Evolutionary conservation across 805 yeast species (phyloP).

Genomic region (Sungouiozyma ichnusensis): DNA sequence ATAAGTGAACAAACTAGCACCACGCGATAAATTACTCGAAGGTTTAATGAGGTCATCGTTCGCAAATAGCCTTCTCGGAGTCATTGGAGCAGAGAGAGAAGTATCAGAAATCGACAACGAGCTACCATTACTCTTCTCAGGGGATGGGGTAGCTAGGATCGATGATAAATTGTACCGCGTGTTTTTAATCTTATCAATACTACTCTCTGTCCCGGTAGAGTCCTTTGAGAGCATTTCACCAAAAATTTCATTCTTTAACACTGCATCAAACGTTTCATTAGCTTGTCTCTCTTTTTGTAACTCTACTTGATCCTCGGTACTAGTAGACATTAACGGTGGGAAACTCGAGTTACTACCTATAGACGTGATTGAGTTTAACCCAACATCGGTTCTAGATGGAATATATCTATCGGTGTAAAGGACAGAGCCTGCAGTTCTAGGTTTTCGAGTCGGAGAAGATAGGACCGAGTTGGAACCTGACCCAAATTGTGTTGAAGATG

Average conservation of each 20-base stretch:
- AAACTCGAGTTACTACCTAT: slow-evolving; percentile 20
- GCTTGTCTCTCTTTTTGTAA: slow-evolving; percentile 69
- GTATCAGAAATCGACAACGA: neutral
- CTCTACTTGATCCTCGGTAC: slow-evolving; percentile 48
- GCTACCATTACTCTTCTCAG: slow-evolving; percentile 2
- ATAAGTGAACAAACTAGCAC: slow-evolving; percentile 60
- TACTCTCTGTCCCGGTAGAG: slow-evolving; percentile 23
- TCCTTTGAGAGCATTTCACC: slow-evolving; percentile 67
- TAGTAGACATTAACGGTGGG: slow-evolving; percentile 15
- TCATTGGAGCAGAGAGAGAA: slow-evolving; percentile 22
- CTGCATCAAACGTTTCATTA: slow-evolving; percentile 74
- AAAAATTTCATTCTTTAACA: slow-evolving; percentile 80
- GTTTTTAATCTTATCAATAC: slow-evolving; percentile 23
- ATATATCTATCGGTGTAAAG: slow-evolving; percentile 77
- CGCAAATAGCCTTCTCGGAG: slow-evolving; percentile 27
- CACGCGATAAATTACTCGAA: slow-evolving; percentile 22
- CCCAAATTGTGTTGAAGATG: slow-evolving; percentile 7
- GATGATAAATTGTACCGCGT: slow-evolving; percentile 16
- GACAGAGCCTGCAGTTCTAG: slow-evolving; percentile 24
- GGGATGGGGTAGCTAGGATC: slow-evolving; percentile 5
- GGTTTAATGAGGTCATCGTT: slow-evolving; percentile 16
- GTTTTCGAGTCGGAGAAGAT: slow-evolving; percentile 24
- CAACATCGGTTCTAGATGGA: slow-evolving; percentile 79
- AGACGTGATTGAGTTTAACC: slow-evolving; percentile 73
- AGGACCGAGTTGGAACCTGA: slow-evolving; percentile 13